A percentile compares a stretch with the other conserved stretches of the same genome.
phyloP scores from a whole-genome alignment of 192 early-diverging fungal genomes.

The Pilobolus umbonatus region DNA sequence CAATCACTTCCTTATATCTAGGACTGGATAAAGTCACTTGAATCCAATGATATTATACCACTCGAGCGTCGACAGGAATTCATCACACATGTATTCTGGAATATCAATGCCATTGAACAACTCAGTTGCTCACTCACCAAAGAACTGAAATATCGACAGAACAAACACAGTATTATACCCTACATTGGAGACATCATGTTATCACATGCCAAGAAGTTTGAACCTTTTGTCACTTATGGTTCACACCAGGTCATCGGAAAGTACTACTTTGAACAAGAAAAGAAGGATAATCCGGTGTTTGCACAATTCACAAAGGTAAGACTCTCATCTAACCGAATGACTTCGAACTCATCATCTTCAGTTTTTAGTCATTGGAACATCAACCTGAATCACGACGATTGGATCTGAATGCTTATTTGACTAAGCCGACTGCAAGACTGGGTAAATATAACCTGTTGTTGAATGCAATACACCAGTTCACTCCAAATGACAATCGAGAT shows the following conservation, averaged over 20 bases:
- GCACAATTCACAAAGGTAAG: conserved; percentile 63
- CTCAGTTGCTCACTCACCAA: conserved; percentile 58
- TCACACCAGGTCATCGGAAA: conserved; percentile 80
- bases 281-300: conserved; percentile 57
- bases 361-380: conserved; percentile 52
- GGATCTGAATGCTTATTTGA: conserved; percentile 80
- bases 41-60: conserved; percentile 61
- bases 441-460: conserved; percentile 34
- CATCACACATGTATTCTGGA: conserved; percentile 76
- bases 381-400: conserved; percentile 79
- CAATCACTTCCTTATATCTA: conserved; percentile 1
- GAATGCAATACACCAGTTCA: conserved; percentile 6
- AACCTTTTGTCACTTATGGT: conserved; percentile 82
- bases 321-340: conserved; percentile 16
- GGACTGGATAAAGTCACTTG: conserved; percentile 63
- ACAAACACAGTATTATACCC: conserved; percentile 63
- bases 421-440: conserved; percentile 77
- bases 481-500: conserved; percentile 6
- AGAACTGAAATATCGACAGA: conserved; percentile 58
- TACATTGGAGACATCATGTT: conserved; percentile 84
- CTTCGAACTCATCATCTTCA: conserved; percentile 55
- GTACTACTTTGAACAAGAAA: conserved; percentile 78
- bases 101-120: conserved; percentile 60
- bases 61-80: conserved; percentile 63
- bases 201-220: conserved; percentile 61